Conservation (phyloP, 2,329 filamentous ascomycete genomes). For the Alternaria consortialis region DNA sequence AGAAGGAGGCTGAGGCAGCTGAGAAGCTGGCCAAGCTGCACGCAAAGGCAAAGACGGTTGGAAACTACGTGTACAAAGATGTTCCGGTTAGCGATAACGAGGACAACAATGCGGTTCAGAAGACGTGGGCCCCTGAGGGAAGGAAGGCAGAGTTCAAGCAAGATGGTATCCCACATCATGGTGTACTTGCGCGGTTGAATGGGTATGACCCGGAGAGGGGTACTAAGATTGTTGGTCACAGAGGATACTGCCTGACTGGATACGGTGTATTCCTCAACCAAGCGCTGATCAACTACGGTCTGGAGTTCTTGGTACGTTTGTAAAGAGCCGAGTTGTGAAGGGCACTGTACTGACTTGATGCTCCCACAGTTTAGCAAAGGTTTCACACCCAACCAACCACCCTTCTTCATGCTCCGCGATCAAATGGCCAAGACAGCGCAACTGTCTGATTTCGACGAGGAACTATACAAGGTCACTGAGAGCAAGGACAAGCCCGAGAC, state of each 20-base stretch:
- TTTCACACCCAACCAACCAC: slow-evolving; percentile 74
- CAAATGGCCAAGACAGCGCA: slow-evolving; percentile 99
- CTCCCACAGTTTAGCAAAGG: slow-evolving; percentile 67
- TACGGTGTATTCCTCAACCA: slow-evolving; percentile 93
- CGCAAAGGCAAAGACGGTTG: slow-evolving; percentile 82
- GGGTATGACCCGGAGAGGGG: slow-evolving; percentile 88
- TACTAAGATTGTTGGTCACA: slow-evolving; percentile 87
- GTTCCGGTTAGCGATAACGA: slow-evolving; percentile 86
- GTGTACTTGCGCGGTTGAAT: slow-evolving; percentile 86
- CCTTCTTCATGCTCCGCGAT: slow-evolving; percentile 82
- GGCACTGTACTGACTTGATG: not conserved
- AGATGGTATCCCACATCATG: slow-evolving; percentile 87
- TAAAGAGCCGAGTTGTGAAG: not conserved
- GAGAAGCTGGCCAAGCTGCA: slow-evolving; percentile 79
- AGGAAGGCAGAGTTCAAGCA: slow-evolving; percentile 80
- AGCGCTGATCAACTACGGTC: slow-evolving; percentile 91
- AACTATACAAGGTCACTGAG: slow-evolving; percentile 92
- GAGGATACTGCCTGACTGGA: slow-evolving; percentile 89
- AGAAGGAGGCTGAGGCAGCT: slow-evolving; percentile 74
- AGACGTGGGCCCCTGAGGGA: slow-evolving; percentile 82
- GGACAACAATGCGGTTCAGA: slow-evolving; percentile 82
- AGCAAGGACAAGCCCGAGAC: slow-evolving; percentile 80
- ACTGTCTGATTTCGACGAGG: slow-evolving; percentile 96
- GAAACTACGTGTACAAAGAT: slow-evolving; percentile 89
- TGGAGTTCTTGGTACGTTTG: slow-evolving; percentile 9